Percentiles rank a stretch among this genome's conserved stretches.
Evolutionary conservation across 768 basidiomycete species (phyloP).

Genomic region (Melanogaster broomeanus): DNA sequence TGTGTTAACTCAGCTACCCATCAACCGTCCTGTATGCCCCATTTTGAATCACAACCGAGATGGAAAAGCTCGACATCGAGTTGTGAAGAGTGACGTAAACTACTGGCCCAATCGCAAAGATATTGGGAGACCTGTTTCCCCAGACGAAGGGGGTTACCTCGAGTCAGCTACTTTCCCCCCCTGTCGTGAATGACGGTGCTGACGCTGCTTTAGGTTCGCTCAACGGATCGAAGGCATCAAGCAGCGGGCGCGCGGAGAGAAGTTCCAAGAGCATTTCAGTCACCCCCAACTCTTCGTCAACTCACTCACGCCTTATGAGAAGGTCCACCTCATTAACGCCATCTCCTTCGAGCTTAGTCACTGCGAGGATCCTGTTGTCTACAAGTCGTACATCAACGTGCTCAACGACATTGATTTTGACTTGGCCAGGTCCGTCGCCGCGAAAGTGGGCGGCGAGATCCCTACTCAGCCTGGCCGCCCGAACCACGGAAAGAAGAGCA

Average conservation of each 20-base stretch:
- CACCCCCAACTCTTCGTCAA: constrained; percentile 86
- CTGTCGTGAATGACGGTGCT: not conserved
- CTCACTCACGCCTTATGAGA: constrained; percentile 69
- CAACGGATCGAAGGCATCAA: constrained; percentile 56
- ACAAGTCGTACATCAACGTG: constrained; percentile 63
- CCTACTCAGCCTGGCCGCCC: constrained; percentile 51
- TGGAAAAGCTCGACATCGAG: constrained; percentile 57
- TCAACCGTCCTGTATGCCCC: constrained; percentile 80
- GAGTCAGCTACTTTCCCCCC: constrained; percentile 41
- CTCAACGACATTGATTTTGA: constrained; percentile 75
- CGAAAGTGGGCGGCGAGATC: constrained; percentile 58
- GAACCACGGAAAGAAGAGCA: constrained; percentile 60
- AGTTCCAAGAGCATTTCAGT: constrained; percentile 75
- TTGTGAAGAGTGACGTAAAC: constrained; percentile 60
- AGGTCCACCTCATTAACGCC: constrained; percentile 67
- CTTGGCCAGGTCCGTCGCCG: constrained; percentile 69
- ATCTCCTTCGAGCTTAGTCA: constrained; percentile 85
- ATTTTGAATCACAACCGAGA: constrained; percentile 71
- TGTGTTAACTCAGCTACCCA: constrained; percentile 57
- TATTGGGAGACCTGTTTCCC: constrained; percentile 47
- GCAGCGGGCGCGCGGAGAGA: constrained; percentile 61
- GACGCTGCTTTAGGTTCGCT: constrained; percentile 39
- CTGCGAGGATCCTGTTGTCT: constrained; percentile 74
- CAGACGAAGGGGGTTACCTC: constrained; percentile 54
- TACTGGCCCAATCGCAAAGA: constrained; percentile 82